These are phyloP conservation scores for Sonneratia caseolaris DNA, from an alignment of 345 rosid genomes.

Conservation along the genomic window DNA sequence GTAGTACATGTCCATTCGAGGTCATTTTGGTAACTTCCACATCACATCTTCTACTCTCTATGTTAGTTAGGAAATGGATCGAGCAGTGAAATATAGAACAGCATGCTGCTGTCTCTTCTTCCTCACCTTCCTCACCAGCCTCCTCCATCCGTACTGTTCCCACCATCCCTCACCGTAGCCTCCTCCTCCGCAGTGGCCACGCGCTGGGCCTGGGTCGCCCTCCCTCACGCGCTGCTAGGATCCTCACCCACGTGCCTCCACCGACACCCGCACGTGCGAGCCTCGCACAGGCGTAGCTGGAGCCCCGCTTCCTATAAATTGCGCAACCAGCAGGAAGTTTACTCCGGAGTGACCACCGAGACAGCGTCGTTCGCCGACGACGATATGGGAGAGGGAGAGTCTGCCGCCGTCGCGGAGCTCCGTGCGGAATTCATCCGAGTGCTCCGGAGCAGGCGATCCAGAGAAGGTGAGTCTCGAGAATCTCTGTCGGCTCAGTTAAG, in stretches of 20 bases:
- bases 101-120: neutral
- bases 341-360: neutral
- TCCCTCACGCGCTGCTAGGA: slow-evolving; percentile 10
- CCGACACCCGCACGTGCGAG: slow-evolving; percentile 9
- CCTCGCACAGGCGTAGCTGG: slow-evolving; percentile 9
- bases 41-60: neutral
- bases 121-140: neutral
- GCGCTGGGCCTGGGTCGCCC: slow-evolving; percentile 3
- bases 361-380: neutral
- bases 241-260: neutral
- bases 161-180: slow-evolving; percentile 9
- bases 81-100: neutral
- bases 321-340: neutral
- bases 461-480: slow-evolving; percentile 24
- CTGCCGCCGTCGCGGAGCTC: slow-evolving; percentile 20
- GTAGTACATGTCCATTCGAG: neutral
- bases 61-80: neutral
- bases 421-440: slow-evolving; percentile 44
- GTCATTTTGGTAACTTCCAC: neutral
- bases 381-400: slow-evolving; percentile 15
- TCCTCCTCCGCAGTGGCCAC: neutral
- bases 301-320: slow-evolving; percentile 1
- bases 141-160: neutral
- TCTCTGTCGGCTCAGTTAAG: neutral
- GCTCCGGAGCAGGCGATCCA: slow-evolving; percentile 42